Evolutionary conservation across 140 eudicot species (phyloP).

Genomic region (Bidens hawaiensis): DNA sequence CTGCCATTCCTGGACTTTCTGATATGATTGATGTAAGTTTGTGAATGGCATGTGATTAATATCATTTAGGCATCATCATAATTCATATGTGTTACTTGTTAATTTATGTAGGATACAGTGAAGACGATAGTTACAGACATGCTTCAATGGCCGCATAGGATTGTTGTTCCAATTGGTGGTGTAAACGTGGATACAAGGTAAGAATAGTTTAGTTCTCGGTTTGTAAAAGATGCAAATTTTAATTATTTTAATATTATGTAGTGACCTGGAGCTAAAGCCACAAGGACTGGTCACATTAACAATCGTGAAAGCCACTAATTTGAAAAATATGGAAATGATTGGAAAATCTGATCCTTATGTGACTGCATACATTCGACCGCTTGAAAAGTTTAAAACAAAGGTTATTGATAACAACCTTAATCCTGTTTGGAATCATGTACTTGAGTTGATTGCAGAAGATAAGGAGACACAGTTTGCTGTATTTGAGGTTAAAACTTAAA

Average conservation of each 20-base stretch:
- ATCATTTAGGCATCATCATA: slow-evolving; percentile 4
- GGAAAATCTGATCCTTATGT: slow-evolving; percentile 98
- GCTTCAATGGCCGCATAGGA: slow-evolving; percentile 99
- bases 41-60: slow-evolving; percentile 4
- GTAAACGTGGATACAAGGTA: slow-evolving; percentile 76
- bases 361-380: slow-evolving; percentile 68
- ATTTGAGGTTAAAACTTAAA: slow-evolving; percentile 77
- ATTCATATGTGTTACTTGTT: slow-evolving; percentile 4
- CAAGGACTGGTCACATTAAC: slow-evolving; percentile 77
- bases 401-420: slow-evolving; percentile 79
- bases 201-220: not conserved
- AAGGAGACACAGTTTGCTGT: slow-evolving; percentile 83
- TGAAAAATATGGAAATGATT: slow-evolving; percentile 89
- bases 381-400: slow-evolving; percentile 87
- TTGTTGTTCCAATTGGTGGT: slow-evolving; percentile 96
- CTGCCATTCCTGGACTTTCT: slow-evolving; percentile 93
- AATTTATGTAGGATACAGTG: slow-evolving; percentile 66
- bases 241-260: slow-evolving; percentile 24
- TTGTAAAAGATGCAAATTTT: slow-evolving; percentile 2
- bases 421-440: slow-evolving; percentile 82
- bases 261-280: slow-evolving; percentile 97
- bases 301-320: slow-evolving; percentile 66
- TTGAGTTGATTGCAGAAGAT: slow-evolving; percentile 85
- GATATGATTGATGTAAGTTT: slow-evolving; percentile 96
- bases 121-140: slow-evolving; percentile 77